These are phyloP conservation scores for Crithidia expoeki DNA, from an alignment of 208 protist genomes.

Conservation along the genomic window DNA sequence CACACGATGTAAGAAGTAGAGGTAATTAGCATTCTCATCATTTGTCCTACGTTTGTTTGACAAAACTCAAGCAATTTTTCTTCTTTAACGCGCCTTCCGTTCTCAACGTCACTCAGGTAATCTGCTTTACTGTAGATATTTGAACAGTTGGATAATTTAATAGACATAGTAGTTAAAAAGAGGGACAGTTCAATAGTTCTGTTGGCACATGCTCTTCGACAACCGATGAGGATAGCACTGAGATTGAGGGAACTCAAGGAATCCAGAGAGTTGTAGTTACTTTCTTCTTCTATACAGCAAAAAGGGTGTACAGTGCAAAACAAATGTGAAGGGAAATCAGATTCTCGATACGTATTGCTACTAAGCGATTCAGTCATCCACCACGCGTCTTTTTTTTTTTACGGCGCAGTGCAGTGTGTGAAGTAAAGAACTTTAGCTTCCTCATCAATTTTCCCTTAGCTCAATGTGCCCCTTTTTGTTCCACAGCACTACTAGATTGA, in stretches of 20 bases:
- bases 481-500: no score
- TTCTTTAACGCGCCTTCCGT: not conserved
- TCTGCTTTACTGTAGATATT: no score
- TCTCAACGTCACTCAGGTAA: not conserved
- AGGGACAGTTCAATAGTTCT: no score
- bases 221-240: conserved; percentile 49
- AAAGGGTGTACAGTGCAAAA: not conserved
- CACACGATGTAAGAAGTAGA: not conserved
- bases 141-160: no score
- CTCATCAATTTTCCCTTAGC: conserved; percentile 12
- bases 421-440: conserved; percentile 9
- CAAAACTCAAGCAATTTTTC: no score
- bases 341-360: conserved; percentile 69
- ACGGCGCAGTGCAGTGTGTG: conserved; percentile 1
- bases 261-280: conserved; percentile 53
- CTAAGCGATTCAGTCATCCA: conserved; percentile 29
- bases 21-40: conserved; percentile 8
- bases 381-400: not conserved
- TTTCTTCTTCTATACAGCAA: not conserved
- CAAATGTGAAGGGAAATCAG: conserved; percentile 22
- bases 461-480: not conserved
- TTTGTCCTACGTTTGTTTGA: not conserved
- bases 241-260: conserved; percentile 23
- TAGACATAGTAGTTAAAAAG: no score
- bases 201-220: no score